Evolutionary conservation across 2,329 filamentous ascomycete species (phyloP), one percentile per base, ranked within the genome.

Genomic region (Pleoardoris graminearum): DNA sequence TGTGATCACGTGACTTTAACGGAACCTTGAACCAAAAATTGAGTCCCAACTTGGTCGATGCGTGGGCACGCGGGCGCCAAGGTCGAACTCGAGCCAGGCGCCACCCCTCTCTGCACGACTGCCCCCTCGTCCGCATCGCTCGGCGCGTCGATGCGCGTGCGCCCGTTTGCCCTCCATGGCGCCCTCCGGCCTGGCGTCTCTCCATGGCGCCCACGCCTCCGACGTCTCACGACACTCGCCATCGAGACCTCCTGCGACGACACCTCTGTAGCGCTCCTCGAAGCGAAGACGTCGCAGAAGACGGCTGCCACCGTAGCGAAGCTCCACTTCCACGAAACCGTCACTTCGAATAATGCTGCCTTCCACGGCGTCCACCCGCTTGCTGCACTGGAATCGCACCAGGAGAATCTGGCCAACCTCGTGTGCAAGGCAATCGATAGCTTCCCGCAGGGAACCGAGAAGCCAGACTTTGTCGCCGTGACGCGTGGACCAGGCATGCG

Each of bases 231-330:
- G 53, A 80, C 78, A 4, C 81, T 93, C 43, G 89, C 89, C 47
- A 91, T 94, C 67, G 90, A 94, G 72, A 88, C 88, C 8, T 91
- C 88, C 2, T 94, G 93, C 80, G 93, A 97, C 75, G 93, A 97
- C 77, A 96, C 92, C 1, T 92, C 89, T 52, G 91, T 97, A 17
- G 88, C 93, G 25, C 75, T 97, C 42, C 80, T 97, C 33, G 84
- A 89, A 48, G 87, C 85, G 62, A 64, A 73, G 25, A 36, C 10
- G 33, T 33, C 25, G 32, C 14, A 7, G 3, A 7, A 21, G 1
- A 23, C 43, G 10, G 21, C n/a, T 21, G 30, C 43, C 10, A 50
- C 62, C 4, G 45, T 72, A 41, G 84, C 87, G 8, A 78, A 75
- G 5, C 80, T 96, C 2, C 85, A 88, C 62, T 95, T 91, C 77